These are phyloP conservation scores for Discostella stelligeroides DNA, from an alignment of 108 stramenopile species.

Conservation along the genomic window DNA sequence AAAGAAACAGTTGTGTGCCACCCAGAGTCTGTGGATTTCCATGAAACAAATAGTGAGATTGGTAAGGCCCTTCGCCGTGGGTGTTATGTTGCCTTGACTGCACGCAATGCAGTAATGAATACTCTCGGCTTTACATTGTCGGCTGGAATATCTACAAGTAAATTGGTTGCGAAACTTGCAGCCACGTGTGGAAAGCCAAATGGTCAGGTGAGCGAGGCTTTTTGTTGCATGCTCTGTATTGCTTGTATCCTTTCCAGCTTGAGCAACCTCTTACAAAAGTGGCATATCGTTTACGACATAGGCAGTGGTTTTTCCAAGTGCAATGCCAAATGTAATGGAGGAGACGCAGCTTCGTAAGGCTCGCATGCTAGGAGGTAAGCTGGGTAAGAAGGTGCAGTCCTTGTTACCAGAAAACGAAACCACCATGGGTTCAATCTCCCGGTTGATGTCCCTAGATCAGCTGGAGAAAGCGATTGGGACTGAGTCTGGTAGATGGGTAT, in stretches of 20 bases:
- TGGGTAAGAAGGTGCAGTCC: conserved; percentile 61
- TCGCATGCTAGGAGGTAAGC: conserved; percentile 84
- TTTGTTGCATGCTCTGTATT: not conserved
- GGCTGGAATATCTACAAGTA: conserved; percentile 79
- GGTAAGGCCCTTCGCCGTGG: conserved; percentile 52
- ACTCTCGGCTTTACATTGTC: conserved; percentile 81
- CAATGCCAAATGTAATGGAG: conserved; percentile 59
- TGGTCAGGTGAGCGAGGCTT: conserved; percentile 55
- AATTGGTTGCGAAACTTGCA: conserved; percentile 82
- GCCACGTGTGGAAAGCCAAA: conserved; percentile 89
- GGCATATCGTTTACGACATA: not conserved
- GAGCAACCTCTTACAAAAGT: not conserved
- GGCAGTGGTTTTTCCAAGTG: conserved; percentile 66
- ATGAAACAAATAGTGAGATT: conserved; percentile 24
- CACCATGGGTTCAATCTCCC: conserved; percentile 58
- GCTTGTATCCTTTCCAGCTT: not conserved
- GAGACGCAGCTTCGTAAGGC: conserved; percentile 76
- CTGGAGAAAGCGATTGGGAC: conserved; percentile 55
- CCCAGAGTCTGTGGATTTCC: conserved; percentile 3
- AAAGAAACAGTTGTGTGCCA: conserved; percentile 42
- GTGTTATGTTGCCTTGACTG: conserved; percentile 55
- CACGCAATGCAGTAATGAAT: conserved; percentile 59
- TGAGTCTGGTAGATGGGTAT: conserved; percentile 67
- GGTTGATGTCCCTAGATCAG: conserved; percentile 61
- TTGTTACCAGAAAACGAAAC: conserved; percentile 50